phyloP scores from a whole-genome alignment of 164 flowering plant species.

The Dillenia suffruticosa region DNA sequence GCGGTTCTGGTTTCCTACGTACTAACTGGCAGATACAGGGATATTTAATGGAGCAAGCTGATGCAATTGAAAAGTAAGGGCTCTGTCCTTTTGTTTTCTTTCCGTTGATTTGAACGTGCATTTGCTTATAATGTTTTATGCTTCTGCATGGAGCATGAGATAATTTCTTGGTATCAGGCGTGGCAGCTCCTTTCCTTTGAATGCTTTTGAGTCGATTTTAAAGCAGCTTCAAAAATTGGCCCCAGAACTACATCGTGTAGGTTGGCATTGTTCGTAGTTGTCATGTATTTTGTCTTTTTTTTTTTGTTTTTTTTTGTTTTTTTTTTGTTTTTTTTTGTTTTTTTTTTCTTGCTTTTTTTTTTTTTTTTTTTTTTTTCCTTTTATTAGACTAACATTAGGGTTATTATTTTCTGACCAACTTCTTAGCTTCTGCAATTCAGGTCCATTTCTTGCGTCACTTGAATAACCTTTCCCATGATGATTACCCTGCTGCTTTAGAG shows the following conservation, averaged over 20 bases:
- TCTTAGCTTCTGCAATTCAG: conserved; percentile 27
- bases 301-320: background rate
- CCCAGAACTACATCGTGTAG: conserved; percentile 91
- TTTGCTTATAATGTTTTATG: background rate
- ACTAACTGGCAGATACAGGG: conserved; percentile 94
- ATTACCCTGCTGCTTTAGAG: conserved; percentile 76
- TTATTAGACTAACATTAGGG: background rate
- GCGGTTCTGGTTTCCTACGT: conserved; percentile 47
- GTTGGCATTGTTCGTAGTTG: conserved; percentile 11
- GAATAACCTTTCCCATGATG: conserved; percentile 78
- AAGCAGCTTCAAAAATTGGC: conserved; percentile 76
- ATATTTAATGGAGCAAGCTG: conserved; percentile 75
- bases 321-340: background rate
- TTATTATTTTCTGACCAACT: too few relatives aligned
- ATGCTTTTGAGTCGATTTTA: conserved; percentile 60
- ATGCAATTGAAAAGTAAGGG: conserved; percentile 70
- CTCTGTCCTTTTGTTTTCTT: conserved; percentile 1
- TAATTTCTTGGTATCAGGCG: conserved; percentile 40
- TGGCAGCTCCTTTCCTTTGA: conserved; percentile 58
- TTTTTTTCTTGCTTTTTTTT: background rate
- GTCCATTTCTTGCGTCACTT: conserved; percentile 85
- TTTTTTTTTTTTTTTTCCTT: background rate
- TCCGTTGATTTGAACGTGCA: background rate
- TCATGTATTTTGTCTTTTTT: background rate
- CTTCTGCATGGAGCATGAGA: background rate